Conservation (phyloP, 352 stramenopile genomes). For the Phytopythium kandeliae region DNA sequence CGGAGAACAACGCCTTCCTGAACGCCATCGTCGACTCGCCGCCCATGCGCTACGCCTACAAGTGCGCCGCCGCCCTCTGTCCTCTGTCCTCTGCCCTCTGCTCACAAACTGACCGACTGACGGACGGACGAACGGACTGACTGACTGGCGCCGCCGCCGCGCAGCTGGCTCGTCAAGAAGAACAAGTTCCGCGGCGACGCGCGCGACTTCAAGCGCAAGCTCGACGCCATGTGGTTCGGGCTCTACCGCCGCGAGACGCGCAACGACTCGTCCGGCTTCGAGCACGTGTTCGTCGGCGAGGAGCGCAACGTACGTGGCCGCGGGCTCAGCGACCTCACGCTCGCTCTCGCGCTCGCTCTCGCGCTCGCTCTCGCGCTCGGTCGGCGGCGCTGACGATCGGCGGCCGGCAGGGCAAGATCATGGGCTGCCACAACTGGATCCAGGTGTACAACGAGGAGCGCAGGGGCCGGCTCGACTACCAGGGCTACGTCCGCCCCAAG, state of each 20-base stretch:
- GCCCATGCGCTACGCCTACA: constrained; percentile 92
- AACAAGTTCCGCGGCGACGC: constrained; percentile 76
- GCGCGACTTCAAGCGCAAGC: constrained; percentile 82
- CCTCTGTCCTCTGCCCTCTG: neutral
- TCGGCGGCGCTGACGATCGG: too few species aligned
- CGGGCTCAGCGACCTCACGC: neutral
- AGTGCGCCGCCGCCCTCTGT: constrained; percentile 34
- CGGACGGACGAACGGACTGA: too few species aligned
- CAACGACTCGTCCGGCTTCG: constrained; percentile 93
- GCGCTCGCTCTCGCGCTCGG: too few species aligned
- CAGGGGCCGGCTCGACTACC: constrained; percentile 90
- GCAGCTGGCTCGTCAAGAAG: constrained; percentile 78
- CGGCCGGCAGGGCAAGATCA: constrained; percentile 79
- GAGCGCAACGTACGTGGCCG: constrained; percentile 80
- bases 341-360: neutral
- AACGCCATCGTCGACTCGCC: constrained; percentile 89
- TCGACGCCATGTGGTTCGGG: constrained; percentile 95
- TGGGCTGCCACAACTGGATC: constrained; percentile 97
- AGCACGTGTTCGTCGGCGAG: constrained; percentile 97
- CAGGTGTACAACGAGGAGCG: constrained; percentile 96
- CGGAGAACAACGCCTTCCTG: constrained; percentile 91
- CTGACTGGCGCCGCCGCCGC: too few species aligned
- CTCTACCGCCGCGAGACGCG: constrained; percentile 86
- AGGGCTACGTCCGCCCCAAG: constrained; percentile 90
- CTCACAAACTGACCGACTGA: neutral